These are phyloP conservation scores for Wickerhamomyces mucosus DNA, from an alignment of 805 yeast genomes.

Conservation along the genomic window DNA sequence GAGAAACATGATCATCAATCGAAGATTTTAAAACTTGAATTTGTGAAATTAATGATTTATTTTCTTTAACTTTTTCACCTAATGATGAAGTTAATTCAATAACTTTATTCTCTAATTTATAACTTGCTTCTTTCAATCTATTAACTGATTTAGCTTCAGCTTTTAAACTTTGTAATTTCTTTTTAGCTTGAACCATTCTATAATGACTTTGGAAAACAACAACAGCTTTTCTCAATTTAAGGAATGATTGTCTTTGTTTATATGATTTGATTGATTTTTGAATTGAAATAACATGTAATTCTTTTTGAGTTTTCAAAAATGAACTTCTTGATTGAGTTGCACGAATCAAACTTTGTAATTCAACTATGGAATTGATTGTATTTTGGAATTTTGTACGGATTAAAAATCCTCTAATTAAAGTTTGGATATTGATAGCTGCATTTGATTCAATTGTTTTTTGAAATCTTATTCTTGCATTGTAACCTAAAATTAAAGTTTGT, in stretches of 20 bases:
- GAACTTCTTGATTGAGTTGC: constrained; percentile 43
- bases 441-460: constrained; percentile 43
- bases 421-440: constrained; percentile 69
- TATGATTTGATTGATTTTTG: constrained; percentile 71
- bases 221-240: constrained; percentile 41
- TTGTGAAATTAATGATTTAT: constrained; percentile 58
- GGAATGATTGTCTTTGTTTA: constrained; percentile 45
- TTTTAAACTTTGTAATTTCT: constrained; percentile 53
- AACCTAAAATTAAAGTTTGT: constrained; percentile 62
- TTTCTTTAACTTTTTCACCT: constrained; percentile 72
- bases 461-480: constrained; percentile 42
- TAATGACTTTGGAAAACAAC: constrained; percentile 67
- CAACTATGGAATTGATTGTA: constrained; percentile 24
- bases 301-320: constrained; percentile 38
- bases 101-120: constrained; percentile 93
- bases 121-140: constrained; percentile 85
- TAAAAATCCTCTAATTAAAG: constrained; percentile 45
- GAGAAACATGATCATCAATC: constrained; percentile 43
- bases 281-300: constrained; percentile 56
- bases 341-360: constrained; percentile 43
- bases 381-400: constrained; percentile 30
- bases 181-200: constrained; percentile 67
- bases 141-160: constrained; percentile 89
- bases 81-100: constrained; percentile 85
- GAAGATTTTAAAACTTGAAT: constrained; percentile 40